Evolutionary conservation across 495 filamentous ascomycete genomes (phyloP).

Genomic region (Aspergillus olivimuriae): DNA sequence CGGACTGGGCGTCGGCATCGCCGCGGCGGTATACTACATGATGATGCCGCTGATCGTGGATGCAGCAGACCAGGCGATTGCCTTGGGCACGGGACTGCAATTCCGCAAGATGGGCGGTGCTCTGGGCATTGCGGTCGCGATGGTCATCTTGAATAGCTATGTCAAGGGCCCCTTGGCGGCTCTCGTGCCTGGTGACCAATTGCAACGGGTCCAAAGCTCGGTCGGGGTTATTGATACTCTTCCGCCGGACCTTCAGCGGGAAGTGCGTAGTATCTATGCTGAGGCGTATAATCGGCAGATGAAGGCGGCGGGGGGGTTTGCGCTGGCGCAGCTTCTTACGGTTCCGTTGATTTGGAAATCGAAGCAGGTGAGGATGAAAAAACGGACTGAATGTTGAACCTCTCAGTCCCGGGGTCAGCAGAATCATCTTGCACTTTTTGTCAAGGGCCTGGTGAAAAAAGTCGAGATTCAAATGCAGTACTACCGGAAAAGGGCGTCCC

Average conservation of each 20-base stretch:
- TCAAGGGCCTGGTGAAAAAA: no score
- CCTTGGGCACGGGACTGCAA: constrained; percentile 18
- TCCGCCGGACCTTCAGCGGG: constrained; percentile 3
- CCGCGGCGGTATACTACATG: constrained; percentile 44
- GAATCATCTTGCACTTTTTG: no score
- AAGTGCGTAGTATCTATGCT: constrained; percentile 16
- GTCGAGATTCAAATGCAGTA: no score
- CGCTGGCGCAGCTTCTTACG: constrained; percentile 11
- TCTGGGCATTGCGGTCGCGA: constrained; percentile 21
- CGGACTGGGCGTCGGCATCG: constrained; percentile 47
- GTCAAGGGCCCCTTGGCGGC: constrained; percentile 8
- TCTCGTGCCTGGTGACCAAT: constrained; percentile 1
- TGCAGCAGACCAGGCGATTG: constrained; percentile 19
- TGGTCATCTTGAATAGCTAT: constrained; percentile 19
- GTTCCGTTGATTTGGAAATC: constrained; percentile 17
- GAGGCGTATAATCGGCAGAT: constrained; percentile 23
- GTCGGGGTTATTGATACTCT: constrained; percentile 10
- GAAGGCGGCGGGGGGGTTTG: constrained; percentile 21
- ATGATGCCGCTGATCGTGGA: constrained; percentile 42
- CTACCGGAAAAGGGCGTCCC: no score
- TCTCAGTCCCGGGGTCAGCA: no score
- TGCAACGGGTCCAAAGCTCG: constrained; percentile 7
- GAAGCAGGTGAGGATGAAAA: no score
- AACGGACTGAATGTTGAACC: no score
- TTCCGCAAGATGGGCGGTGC: constrained; percentile 23